Evolutionary conservation across 1,284 basidiomycete genomes (phyloP).

Genomic region (Naganishia cerealis): DNA sequence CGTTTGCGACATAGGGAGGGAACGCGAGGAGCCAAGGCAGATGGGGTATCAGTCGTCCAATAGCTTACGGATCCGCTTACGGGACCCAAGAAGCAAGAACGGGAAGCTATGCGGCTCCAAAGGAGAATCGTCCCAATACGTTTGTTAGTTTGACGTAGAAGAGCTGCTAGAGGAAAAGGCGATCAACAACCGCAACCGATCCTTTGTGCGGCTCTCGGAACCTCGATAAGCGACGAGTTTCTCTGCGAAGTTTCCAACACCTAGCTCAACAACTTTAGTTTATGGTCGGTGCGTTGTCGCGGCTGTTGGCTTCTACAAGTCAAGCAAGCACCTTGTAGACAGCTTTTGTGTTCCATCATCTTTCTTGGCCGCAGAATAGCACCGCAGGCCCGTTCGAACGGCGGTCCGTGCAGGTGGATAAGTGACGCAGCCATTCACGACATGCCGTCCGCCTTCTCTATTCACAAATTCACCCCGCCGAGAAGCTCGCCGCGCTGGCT

Average conservation of each 20-base stretch:
- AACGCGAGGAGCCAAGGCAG: no score
- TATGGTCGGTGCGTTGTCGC: no score
- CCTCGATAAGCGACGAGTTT: no score
- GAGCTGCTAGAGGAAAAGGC: background rate
- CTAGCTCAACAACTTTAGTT: no score
- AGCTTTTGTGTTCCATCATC: no score
- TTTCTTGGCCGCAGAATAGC: no score
- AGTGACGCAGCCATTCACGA: background rate
- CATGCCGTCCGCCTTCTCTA: background rate
- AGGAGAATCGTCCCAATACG: background rate
- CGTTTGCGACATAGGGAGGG: no score
- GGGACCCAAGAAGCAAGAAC: background rate
- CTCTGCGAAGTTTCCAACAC: no score
- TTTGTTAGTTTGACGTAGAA: background rate
- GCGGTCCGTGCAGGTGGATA: background rate
- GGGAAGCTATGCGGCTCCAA: slow-evolving; percentile 2
- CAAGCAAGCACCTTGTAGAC: no score
- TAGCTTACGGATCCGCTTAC: background rate
- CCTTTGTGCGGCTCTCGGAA: no score
- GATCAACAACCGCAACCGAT: background rate
- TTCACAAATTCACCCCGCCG: background rate
- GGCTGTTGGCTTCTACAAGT: no score
- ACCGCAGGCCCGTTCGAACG: no score
- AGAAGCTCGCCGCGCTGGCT: background rate
- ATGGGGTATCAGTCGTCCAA: background rate